Evolutionary conservation across 176 grass and related monocot species (phyloP), one percentile per base, ranked within the genome.

Genomic region (Themeda triandra): DNA sequence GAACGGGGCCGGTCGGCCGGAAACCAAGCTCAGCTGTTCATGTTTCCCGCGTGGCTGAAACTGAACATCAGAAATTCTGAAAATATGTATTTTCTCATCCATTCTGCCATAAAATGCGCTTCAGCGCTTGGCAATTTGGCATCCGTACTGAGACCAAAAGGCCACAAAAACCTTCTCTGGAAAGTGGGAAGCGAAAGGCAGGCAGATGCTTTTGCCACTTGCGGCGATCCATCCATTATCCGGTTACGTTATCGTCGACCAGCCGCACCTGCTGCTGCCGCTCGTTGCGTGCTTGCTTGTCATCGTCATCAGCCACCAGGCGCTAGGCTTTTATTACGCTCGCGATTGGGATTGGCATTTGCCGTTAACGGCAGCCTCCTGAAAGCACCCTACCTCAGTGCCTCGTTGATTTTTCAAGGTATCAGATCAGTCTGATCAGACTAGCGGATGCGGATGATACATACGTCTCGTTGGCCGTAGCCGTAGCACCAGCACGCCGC

Each of bases 281-380:
- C 13, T 65, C 21, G 54, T 64, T 73, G 40, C 27, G 29, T 66
- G 58, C 69, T 58, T 31, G 35, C 69, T 82, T 46, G 77, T 67
- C 69, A 81, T 35, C 33, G 6, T 3, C 66, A n/a, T n/a, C 77
- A 74, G 69, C 85, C 54, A 33, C 69, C 42, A 24, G n/a, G n/a
- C 33, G 19, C 40, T 11, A 51, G 44, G 33, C 1, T 27, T 40
- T 28, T 40, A 39, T 41, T 41, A 5, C 33, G 19, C 10, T 69
- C 11, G 66, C 6, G 46, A 51, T 51, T 17, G 45, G 4, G 45
- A 17, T 17, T 18, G 8, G 8, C 30, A 18, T 36, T 23, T 53
- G 66, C 32, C 33, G 18, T 67, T 19, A 51, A 51, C 48, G 4
- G 33, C 66, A 10, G 33, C 66, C 66, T 12, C 36, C 10, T 1